phyloP scores from a whole-genome alignment of 2,329 filamentous ascomycete genomes.

The Apiospora rasikravindrae region DNA sequence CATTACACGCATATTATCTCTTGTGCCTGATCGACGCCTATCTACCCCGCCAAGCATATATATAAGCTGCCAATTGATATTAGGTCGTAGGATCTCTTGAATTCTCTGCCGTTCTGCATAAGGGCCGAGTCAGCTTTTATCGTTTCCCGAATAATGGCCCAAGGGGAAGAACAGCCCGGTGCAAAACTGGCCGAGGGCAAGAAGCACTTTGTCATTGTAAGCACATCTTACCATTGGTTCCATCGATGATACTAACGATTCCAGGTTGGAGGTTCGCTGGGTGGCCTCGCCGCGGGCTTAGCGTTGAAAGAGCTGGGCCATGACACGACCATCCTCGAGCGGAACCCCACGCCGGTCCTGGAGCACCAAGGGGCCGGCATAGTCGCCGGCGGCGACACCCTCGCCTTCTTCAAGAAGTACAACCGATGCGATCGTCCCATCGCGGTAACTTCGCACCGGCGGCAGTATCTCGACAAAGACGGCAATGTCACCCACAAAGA shows the following conservation, averaged over 20 bases:
- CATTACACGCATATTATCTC: not conserved
- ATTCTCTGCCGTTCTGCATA: too few relatives aligned
- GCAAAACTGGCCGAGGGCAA: not conserved
- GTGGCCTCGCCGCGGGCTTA: slow-evolving; percentile 45
- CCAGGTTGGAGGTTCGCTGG: slow-evolving; percentile 49
- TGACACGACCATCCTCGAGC: slow-evolving; percentile 50
- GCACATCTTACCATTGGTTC: not conserved
- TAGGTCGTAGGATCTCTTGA: not conserved
- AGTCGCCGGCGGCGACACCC: slow-evolving; percentile 49
- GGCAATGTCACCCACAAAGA: slow-evolving; percentile 40
- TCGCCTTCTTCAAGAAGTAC: slow-evolving; percentile 47
- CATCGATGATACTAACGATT: not conserved
- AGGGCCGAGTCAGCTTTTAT: not conserved
- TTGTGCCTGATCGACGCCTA: not conserved
- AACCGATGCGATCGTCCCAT: slow-evolving; percentile 43
- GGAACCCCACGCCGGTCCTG: slow-evolving; percentile 47
- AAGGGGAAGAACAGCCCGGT: not conserved
- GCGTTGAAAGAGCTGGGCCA: slow-evolving; percentile 48
- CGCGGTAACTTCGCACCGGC: slow-evolving; percentile 36
- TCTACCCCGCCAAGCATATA: not conserved
- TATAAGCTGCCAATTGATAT: not conserved
- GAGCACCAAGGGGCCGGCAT: slow-evolving; percentile 55
- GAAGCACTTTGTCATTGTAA: slow-evolving; percentile 20
- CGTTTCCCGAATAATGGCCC: not conserved
- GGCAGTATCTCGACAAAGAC: slow-evolving; percentile 41